Evolutionary conservation across 805 yeast genomes (phyloP).

Genomic region (Ascoidea rubescens): DNA sequence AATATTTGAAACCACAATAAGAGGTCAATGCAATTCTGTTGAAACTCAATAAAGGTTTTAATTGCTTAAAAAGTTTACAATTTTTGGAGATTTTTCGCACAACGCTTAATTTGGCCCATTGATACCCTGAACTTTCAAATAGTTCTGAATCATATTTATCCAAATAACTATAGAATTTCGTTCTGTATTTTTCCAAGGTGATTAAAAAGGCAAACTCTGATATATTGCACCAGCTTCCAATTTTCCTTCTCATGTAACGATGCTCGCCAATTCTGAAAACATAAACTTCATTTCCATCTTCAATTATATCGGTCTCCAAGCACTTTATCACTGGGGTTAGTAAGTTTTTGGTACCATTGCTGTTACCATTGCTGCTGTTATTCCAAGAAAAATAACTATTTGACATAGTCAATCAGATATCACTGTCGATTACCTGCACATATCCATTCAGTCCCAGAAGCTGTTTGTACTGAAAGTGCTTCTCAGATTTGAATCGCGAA

Average conservation of each 20-base stretch:
- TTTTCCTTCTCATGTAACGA: constrained; percentile 15
- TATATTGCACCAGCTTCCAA: constrained; percentile 15
- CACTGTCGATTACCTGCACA: too few species aligned
- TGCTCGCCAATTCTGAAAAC: constrained; percentile 17
- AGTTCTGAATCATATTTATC: not conserved
- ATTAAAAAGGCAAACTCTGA: constrained; percentile 6
- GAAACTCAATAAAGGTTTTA: constrained; percentile 1
- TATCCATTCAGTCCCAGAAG: too few species aligned
- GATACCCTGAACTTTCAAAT: constrained; percentile 1
- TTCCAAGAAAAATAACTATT: too few species aligned
- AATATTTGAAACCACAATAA: constrained; percentile 3
- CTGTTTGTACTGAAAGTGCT: too few species aligned
- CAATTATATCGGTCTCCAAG: not conserved
- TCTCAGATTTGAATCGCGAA: too few species aligned
- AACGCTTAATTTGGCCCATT: constrained; percentile 12
- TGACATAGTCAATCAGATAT: too few species aligned
- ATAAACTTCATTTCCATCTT: constrained; percentile 1
- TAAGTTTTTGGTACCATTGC: too few species aligned
- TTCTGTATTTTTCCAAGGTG: not conserved
- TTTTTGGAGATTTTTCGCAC: constrained; percentile 14
- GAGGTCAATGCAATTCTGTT: not conserved
- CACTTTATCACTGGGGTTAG: constrained; percentile 3
- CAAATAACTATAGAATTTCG: constrained; percentile 1
- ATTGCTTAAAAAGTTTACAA: constrained; percentile 8
- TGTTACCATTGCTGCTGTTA: too few species aligned